A percentile compares a stretch with the other conserved stretches of the same genome.
These are phyloP conservation scores for Solanum bulbocastanum DNA, from an alignment of 257 asterid genomes.

Conservation along the genomic window DNA sequence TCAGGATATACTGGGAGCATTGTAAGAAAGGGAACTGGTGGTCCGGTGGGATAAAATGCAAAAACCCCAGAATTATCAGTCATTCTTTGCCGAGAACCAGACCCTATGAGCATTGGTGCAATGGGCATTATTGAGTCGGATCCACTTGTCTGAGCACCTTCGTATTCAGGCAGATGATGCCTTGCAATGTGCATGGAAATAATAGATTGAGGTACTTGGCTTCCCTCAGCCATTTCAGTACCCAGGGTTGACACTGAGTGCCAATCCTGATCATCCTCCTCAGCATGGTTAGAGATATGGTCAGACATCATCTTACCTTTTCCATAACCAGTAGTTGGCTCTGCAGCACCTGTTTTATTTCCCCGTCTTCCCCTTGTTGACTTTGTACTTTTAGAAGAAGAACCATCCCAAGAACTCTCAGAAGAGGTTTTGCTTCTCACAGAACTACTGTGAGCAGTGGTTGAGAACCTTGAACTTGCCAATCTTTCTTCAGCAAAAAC, in stretches of 20 bases:
- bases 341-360: slow-evolving; percentile 21
- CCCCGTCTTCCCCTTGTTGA: slow-evolving; percentile 29
- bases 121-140: slow-evolving; percentile 57
- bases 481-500: slow-evolving; percentile 42
- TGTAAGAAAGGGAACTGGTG: slow-evolving; percentile 91
- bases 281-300: slow-evolving; percentile 22
- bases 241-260: slow-evolving; percentile 23
- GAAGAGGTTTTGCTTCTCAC: slow-evolving; percentile 36
- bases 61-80: slow-evolving; percentile 57
- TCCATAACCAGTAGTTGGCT: slow-evolving; percentile 28
- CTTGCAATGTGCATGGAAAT: slow-evolving; percentile 40
- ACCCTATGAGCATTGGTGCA: slow-evolving; percentile 68
- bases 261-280: slow-evolving; percentile 61
- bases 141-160: slow-evolving; percentile 66
- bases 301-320: slow-evolving; percentile 55
- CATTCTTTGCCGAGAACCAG: slow-evolving; percentile 52
- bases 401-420: slow-evolving; percentile 48
- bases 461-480: slow-evolving; percentile 32
- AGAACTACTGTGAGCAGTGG: slow-evolving; percentile 30
- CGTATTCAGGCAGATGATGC: slow-evolving; percentile 37
- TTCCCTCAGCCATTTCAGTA: slow-evolving; percentile 42
- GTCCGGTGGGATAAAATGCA: slow-evolving; percentile 91
- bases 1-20: slow-evolving; percentile 84
- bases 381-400: slow-evolving; percentile 20
- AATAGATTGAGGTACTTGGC: slow-evolving; percentile 34